Conservation (phyloP, 176 grass and related monocot genomes). For the Aegilops bicornis region DNA sequence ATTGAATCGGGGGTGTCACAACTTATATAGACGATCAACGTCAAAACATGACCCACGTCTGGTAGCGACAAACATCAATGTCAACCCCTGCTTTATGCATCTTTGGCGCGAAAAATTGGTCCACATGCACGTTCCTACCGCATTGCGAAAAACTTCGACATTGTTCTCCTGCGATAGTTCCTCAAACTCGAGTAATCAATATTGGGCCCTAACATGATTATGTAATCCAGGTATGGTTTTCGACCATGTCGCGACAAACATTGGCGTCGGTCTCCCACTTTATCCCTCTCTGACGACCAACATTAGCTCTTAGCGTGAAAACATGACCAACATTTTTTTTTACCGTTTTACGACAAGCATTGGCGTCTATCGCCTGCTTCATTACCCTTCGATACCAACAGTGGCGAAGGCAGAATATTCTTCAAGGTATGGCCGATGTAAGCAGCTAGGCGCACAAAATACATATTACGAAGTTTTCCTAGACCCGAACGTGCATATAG, state of each 20-base stretch:
- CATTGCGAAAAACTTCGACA: background rate
- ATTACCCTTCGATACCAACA: too few species aligned
- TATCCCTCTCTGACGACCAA: background rate
- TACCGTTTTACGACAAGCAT: background rate
- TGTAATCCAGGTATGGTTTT: background rate
- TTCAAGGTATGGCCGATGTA: too few species aligned
- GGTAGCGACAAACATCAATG: background rate
- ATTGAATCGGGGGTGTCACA: too few species aligned
- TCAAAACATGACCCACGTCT: background rate
- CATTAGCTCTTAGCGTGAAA: background rate
- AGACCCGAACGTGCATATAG: too few species aligned
- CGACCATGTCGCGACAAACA: background rate
- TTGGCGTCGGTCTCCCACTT: background rate
- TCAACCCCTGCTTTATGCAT: too few species aligned
- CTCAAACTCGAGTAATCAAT: background rate
- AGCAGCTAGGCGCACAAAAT: too few species aligned
- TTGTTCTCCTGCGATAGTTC: background rate
- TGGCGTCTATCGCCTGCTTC: background rate
- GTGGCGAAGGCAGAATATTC: too few species aligned
- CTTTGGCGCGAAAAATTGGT: background rate
- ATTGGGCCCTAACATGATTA: background rate
- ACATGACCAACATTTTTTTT: background rate
- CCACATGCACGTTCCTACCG: background rate
- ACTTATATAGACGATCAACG: too few species aligned
- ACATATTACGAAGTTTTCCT: too few species aligned